Evolutionary conservation across 345 rosid species (phyloP), one percentile per base, ranked within the genome.

Genomic region (Conringia planisiliqua): DNA sequence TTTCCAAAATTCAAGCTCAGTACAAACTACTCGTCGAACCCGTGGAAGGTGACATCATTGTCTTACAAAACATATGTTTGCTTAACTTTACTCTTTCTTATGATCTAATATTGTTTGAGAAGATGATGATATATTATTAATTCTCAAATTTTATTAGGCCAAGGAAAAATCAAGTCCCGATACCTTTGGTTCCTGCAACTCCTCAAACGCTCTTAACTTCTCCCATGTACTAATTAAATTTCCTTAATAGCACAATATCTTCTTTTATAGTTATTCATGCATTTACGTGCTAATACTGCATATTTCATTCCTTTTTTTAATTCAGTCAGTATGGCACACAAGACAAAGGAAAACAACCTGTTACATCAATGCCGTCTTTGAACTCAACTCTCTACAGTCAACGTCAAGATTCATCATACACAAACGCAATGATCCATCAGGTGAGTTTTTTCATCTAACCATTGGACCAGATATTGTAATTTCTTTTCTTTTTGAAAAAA

Each of bases 41-140:
- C 77, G 77, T 43, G 65, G 77, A 64, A 73, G 77, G 77, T 64
- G 7, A 63, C 36, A 72, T 20, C 44, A 30, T 30, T 54, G 17
- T 30, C 44, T 52, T 17, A 38, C 17, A 20, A 40, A 20, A 63
- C 63, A 54, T 26, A 29, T 64, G 18, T 20, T 43, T 43, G 2
- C 18, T 64, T 32, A 33, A 65, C 29, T 29, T 27, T 72, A 36
- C 5, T 52, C 14, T 7, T 1, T 22, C 11, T 1, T 43, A 24
- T 73, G 30, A 54, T 32, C 4, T 33, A n/a, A 40, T 22, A 22
- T 22, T 9, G 27, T 43, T 73, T 43, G n/a, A 40, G 14, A 10
- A 39, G 11, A 42, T 30, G 11, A 42, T 30, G 18, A 63, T 52
- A 42, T 7, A 42, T 55, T 43, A 43, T n/a, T n/a, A n/a, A n/a